These are phyloP conservation scores for Vinca minor DNA, from an alignment of 257 asterid genomes.

Conservation along the genomic window DNA sequence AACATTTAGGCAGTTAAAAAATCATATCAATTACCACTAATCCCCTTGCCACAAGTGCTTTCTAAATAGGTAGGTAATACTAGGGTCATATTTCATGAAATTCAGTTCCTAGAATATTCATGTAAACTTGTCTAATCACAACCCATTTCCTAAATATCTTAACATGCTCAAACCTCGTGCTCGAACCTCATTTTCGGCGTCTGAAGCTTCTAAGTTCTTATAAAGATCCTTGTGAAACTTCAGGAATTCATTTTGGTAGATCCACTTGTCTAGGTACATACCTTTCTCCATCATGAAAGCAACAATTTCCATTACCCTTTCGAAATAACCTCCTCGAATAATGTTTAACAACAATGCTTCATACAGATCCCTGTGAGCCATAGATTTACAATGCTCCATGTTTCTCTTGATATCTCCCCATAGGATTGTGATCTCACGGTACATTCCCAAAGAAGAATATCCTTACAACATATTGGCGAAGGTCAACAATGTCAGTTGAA, in stretches of 20 bases:
- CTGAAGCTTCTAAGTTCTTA: conserved; percentile 33
- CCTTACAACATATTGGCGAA: conserved; percentile 49
- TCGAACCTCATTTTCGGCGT: conserved; percentile 61
- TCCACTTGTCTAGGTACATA: conserved; percentile 72
- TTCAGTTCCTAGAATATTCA: too few relatives aligned
- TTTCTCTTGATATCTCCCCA: conserved; percentile 87
- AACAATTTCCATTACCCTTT: conserved; percentile 75
- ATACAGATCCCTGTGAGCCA: conserved; percentile 48
- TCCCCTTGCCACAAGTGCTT: too few relatives aligned
- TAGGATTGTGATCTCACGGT: conserved; percentile 63
- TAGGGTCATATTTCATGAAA: too few relatives aligned
- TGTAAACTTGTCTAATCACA: too few relatives aligned
- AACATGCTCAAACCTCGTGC: conserved; percentile 66
- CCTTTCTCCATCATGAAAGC: conserved; percentile 47
- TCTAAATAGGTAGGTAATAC: too few relatives aligned
- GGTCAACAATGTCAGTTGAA: conserved; percentile 54
- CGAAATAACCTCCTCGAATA: conserved; percentile 79
- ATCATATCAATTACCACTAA: too few relatives aligned
- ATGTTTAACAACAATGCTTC: conserved; percentile 59
- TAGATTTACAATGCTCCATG: conserved; percentile 26
- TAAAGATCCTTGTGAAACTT: conserved; percentile 76
- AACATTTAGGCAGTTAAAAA: too few relatives aligned
- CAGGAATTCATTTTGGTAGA: conserved; percentile 52
- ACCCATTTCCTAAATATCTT: conserved; percentile 61
- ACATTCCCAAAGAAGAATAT: conserved; percentile 54